A percentile compares a stretch with the other conserved stretches of the same genome.
Evolutionary conservation across 2,329 filamentous ascomycete genomes (phyloP).

Genomic region (Trichoderma koningii): DNA sequence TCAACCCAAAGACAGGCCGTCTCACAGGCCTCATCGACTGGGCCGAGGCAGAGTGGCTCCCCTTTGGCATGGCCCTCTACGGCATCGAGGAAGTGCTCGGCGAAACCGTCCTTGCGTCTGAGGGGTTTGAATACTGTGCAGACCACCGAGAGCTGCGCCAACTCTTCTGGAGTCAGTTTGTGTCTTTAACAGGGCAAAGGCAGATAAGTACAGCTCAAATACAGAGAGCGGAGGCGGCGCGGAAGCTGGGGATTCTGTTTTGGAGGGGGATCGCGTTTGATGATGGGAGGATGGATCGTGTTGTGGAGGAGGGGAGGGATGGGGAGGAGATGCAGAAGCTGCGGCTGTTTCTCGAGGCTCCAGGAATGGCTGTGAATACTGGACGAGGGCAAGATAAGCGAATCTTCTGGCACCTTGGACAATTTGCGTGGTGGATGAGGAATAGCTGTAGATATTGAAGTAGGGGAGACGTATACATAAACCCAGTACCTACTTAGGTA

Average conservation of each 20-base stretch:
- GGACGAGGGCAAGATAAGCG: background rate
- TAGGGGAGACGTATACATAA: too few relatives aligned
- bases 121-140: constrained; percentile 49
- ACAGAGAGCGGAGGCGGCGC: constrained; percentile 35
- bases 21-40: constrained; percentile 63
- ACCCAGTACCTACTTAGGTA: too few relatives aligned
- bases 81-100: constrained; percentile 63
- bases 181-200: constrained; percentile 28
- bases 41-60: constrained; percentile 63
- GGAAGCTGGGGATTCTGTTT: constrained; percentile 57
- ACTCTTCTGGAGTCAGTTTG: constrained; percentile 53
- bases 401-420: background rate
- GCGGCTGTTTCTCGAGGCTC: constrained; percentile 36
- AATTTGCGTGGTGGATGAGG: background rate
- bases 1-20: constrained; percentile 46
- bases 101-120: constrained; percentile 36
- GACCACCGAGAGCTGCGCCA: constrained; percentile 47
- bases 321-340: constrained; percentile 56
- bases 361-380: background rate
- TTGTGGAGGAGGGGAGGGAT: constrained; percentile 55
- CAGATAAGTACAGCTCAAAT: background rate
- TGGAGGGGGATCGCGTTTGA: constrained; percentile 68
- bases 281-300: constrained; percentile 59
- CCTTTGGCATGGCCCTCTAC: constrained; percentile 62
- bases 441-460: background rate